These are phyloP conservation scores for Cadophora sp. DNA, from an alignment of 2,329 filamentous ascomycete genomes.

Conservation along the genomic window DNA sequence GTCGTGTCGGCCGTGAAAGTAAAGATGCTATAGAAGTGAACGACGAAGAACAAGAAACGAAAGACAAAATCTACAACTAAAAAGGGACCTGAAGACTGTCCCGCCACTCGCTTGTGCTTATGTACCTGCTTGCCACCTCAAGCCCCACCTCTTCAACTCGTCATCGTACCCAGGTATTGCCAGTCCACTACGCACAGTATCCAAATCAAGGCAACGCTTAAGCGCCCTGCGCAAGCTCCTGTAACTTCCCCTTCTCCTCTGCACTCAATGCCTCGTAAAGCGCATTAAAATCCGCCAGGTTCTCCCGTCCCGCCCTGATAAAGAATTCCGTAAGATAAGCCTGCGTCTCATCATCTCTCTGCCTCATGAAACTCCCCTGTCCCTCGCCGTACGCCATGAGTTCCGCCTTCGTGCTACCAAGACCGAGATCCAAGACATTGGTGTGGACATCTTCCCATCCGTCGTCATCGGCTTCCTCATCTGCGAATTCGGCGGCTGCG, in stretches of 20 bases:
- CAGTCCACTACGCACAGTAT: not conserved
- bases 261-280: constrained; percentile 45
- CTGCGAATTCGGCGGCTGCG: constrained; percentile 61
- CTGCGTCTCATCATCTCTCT: constrained; percentile 90
- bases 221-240: constrained; percentile 43
- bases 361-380: constrained; percentile 60
- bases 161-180: not conserved
- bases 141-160: too few species aligned
- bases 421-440: constrained; percentile 76
- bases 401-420: constrained; percentile 72
- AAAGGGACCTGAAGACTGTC: not conserved
- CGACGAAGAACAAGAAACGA: not conserved
- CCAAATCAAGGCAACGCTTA: not conserved
- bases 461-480: constrained; percentile 76
- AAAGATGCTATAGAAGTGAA: not conserved
- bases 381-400: constrained; percentile 79
- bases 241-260: constrained; percentile 56
- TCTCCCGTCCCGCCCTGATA: constrained; percentile 48
- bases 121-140: not conserved
- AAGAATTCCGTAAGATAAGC: constrained; percentile 86
- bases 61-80: not conserved
- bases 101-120: not conserved
- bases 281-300: constrained; percentile 47
- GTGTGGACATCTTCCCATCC: constrained; percentile 86
- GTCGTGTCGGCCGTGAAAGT: not conserved